Conservation (phyloP, 805 yeast genomes). For the Zygosaccharomyces bisporus region DNA sequence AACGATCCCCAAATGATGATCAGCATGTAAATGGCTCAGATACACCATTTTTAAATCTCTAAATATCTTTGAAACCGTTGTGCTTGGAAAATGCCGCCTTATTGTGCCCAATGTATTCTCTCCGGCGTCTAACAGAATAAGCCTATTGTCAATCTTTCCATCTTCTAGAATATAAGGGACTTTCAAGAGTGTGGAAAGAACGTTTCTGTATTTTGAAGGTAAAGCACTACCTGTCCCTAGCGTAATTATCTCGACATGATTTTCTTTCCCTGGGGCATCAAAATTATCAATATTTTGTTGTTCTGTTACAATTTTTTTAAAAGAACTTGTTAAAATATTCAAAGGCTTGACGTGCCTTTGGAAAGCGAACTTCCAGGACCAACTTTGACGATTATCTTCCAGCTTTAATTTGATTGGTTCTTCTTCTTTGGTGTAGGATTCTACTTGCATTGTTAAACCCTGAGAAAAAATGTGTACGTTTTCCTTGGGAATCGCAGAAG, state of each 20-base stretch:
- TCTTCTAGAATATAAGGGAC: conserved; percentile 49
- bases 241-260: conserved; percentile 64
- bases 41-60: conserved; percentile 61
- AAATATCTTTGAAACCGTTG: conserved; percentile 44
- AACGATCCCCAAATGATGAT: conserved; percentile 85
- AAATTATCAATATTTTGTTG: conserved; percentile 34
- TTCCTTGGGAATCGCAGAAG: conserved; percentile 13
- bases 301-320: conserved; percentile 27
- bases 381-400: conserved; percentile 7
- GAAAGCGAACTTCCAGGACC: conserved; percentile 31
- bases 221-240: conserved; percentile 92
- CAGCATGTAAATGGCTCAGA: conserved; percentile 92
- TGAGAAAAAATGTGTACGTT: conserved; percentile 29
- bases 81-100: conserved; percentile 54
- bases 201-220: conserved; percentile 83
- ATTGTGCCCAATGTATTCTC: conserved; percentile 83
- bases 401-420: conserved; percentile 14
- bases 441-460: conserved; percentile 18
- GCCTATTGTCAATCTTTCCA: conserved; percentile 35
- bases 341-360: conserved; percentile 30
- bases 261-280: conserved; percentile 37
- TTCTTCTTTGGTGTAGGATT: conserved; percentile 23
- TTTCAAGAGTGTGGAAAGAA: conserved; percentile 72
- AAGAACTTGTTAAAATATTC: conserved; percentile 24
- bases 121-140: conserved; percentile 85